Base-by-base conservation (phyloP, 192 early-diverging fungal species). In the Geranomyces variabilis region DNA sequence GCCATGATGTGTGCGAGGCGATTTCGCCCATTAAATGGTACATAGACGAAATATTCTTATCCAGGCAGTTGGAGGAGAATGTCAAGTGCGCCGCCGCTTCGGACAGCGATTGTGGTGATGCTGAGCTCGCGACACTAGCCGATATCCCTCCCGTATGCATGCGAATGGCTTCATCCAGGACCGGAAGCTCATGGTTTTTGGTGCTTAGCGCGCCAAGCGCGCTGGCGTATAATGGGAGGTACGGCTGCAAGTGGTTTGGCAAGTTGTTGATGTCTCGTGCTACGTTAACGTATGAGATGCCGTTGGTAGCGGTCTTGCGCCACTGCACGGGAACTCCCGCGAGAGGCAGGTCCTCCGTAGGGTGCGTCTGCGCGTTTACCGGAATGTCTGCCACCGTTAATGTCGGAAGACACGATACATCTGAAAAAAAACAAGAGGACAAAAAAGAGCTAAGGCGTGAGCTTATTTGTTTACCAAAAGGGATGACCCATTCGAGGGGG, bases 81-180 rank as follows among this genome's bases (percentile, higher is more conserved):
- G 48, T 36, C 13, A 70, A 48, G 45, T 43, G 24, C n/a, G 34
- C 29, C 36, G n/a, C 1, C 8, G 49, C 48, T 7, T n/a, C 26
- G 36, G 26, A 12, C 1, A 68, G 34, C 6, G 19, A 43, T 21
- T 28, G 15, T 9, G 75, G 73, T 15, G 64, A 29, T 17, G 79
- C n/a, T 17, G 34, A 44, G 47, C 90, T 74, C 61, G 88, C 86
- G 14, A 89, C 80, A 48, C 88, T 77, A 14, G 87, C 88, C n/a
- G 80, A 82, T 33, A 98, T 83, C 17, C 96, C 96, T 60, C 93
- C 94, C 2, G 95, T 96, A 67, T 87, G 81, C 24, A 92, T 77
- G 22, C 93, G 83, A 63, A 97, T 91, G 0, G 93, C 88, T 28
- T 96, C 93, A 63, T 96, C 94, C 30, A 98, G 88, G 19, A 90